Evolutionary conservation across 306 rosid species (phyloP), one percentile per base, ranked within the genome.

Genomic region (Luffa aegyptiaca): DNA sequence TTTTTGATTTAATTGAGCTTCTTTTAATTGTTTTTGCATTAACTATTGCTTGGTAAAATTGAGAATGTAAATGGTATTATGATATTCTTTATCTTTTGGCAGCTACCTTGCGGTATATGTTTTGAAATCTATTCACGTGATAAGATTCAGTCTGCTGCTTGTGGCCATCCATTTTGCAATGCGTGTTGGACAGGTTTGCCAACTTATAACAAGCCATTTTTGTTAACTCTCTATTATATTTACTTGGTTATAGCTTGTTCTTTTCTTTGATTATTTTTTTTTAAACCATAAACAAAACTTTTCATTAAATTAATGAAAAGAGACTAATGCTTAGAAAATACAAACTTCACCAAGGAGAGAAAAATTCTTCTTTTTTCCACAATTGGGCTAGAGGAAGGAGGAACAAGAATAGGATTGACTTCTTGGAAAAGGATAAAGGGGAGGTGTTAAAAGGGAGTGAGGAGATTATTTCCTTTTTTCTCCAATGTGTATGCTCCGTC

Each of bases 91-190:
- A 26, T 80, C 42, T 64, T 77, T 81, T 83, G 79, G 69, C 88
- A 89, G 92, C 61, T 83, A 59, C 52, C 86, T 69, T 89, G 92
- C 78, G 92, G 92, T 73, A 89, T 89, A 69, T 89, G 92, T 81
- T 89, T 89, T 85, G 92, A 89, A 48, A 76, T 72, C 75, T 85
- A 77, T 83, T 83, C 85, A 66, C 71, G n/a, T 77, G 84, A 83
- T 70, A 81, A 70, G 77, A 85, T 85, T 80, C 81, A 71, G 69
- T 26, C 89, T 20, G 85, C 87, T 77, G 81, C 86, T 78, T 89
- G 92, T 78, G 92, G 92, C 49, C 92, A 89, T 80, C 87, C 89
- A 71, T 89, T 86, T 83, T 89, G 92, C 79, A 81, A 35, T 77
- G 5, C 79, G 8, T 89, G 92, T 84, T 89, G 92, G 92, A 58